These are phyloP conservation scores for Apiotrichum porosum DNA, from an alignment of 1,284 basidiomycete species.

Conservation along the genomic window DNA sequence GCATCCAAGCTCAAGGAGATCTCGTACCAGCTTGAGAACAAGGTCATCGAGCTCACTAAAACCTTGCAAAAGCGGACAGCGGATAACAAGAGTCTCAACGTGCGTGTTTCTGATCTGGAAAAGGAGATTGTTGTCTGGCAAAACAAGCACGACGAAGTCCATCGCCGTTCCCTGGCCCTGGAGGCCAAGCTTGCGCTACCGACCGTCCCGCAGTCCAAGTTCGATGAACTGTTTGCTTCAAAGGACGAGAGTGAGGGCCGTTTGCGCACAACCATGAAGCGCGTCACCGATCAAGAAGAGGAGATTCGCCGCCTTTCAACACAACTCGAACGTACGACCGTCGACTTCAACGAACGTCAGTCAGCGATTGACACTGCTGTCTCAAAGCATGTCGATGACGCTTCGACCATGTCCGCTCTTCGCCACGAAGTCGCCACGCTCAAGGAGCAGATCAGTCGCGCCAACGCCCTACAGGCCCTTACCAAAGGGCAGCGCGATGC, in stretches of 20 bases:
- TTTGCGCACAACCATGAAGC: slow-evolving; percentile 70
- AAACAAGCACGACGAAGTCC: slow-evolving; percentile 82
- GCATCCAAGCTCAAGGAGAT: slow-evolving; percentile 99
- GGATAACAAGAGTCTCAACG: slow-evolving; percentile 84
- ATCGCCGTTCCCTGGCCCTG: slow-evolving; percentile 67
- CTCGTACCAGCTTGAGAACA: slow-evolving; percentile 97
- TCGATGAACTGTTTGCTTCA: slow-evolving; percentile 68
- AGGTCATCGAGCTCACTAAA: slow-evolving; percentile 98
- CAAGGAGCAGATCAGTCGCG: slow-evolving; percentile 91
- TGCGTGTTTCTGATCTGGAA: slow-evolving; percentile 71
- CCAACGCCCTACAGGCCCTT: slow-evolving; percentile 79
- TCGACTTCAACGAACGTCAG: slow-evolving; percentile 74
- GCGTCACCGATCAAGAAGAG: slow-evolving; percentile 74
- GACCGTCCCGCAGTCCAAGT: slow-evolving; percentile 67
- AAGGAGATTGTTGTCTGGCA: slow-evolving; percentile 80
- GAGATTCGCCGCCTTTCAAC: slow-evolving; percentile 73
- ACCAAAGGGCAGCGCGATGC: slow-evolving; percentile 58
- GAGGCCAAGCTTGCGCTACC: slow-evolving; percentile 66
- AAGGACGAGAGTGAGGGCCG: slow-evolving; percentile 79
- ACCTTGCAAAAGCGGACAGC: slow-evolving; percentile 83
- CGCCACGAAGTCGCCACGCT: slow-evolving; percentile 86
- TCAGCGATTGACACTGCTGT: slow-evolving; percentile 53
- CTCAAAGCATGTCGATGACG: slow-evolving; percentile 67
- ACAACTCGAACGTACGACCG: slow-evolving; percentile 57
- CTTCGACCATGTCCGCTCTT: slow-evolving; percentile 75